Evolutionary conservation across 2,329 filamentous ascomycete genomes (phyloP).

Genomic region (Botryosphaeria dothidea): DNA sequence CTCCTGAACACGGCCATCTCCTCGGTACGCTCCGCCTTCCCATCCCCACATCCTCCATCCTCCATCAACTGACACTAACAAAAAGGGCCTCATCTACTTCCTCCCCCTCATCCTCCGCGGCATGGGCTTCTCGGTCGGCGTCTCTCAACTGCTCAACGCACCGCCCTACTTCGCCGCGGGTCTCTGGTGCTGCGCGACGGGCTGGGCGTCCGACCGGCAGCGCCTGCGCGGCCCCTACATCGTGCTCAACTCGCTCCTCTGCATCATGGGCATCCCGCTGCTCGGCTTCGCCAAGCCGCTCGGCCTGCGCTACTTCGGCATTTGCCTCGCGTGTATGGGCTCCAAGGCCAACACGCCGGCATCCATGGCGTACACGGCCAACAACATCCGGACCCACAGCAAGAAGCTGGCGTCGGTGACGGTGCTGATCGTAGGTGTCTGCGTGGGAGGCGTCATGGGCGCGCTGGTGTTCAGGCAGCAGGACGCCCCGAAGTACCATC

Average conservation of each 20-base stretch:
- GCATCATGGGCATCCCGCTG: conserved; percentile 54
- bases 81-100: conserved; percentile 36
- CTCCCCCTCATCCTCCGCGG: conserved; percentile 53
- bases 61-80: too few relatives aligned
- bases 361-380: not conserved
- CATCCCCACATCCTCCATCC: conserved; percentile 23
- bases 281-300: conserved; percentile 61
- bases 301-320: conserved; percentile 72
- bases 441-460: not conserved
- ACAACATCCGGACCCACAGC: not conserved
- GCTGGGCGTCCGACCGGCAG: conserved; percentile 34
- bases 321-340: conserved; percentile 73
- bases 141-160: conserved; percentile 47
- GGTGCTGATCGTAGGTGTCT: not conserved
- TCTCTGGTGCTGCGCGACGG: conserved; percentile 36
- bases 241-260: conserved; percentile 31
- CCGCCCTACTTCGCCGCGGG: conserved; percentile 44
- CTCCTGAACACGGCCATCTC: conserved; percentile 67
- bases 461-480: not conserved
- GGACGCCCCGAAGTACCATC: not conserved
- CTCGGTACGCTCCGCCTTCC: conserved; percentile 64
- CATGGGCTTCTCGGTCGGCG: conserved; percentile 44
- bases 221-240: conserved; percentile 38
- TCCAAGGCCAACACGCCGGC: conserved; percentile 13
- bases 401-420: not conserved